phyloP scores from a whole-genome alignment of 2,329 filamentous ascomycete genomes.

The Cladosporium oxysporum region DNA sequence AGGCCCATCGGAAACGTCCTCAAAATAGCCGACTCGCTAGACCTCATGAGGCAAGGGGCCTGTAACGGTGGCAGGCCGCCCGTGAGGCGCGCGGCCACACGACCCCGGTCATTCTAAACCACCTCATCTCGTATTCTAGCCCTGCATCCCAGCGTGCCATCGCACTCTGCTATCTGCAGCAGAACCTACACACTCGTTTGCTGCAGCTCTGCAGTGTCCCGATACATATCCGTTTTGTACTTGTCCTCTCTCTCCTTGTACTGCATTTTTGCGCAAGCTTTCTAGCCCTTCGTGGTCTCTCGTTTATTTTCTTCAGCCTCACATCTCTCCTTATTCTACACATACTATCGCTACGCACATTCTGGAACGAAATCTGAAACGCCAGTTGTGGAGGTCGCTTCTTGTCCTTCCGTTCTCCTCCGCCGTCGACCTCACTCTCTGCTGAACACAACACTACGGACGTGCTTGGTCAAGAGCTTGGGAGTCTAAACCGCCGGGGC shows the following conservation, averaged over 20 bases:
- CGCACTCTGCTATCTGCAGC: conserved; percentile 10
- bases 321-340: neutral
- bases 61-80: conserved; percentile 11
- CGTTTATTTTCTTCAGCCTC: neutral
- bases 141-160: conserved; percentile 18
- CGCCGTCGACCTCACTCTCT: conserved; percentile 3
- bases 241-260: conserved; percentile 2
- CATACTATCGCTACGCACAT: conserved; percentile 15
- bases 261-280: neutral
- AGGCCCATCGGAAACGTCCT: conserved; percentile 9
- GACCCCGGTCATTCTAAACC: conserved; percentile 16
- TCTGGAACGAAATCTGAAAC: conserved; percentile 15
- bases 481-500: conserved; percentile 9
- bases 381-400: conserved; percentile 15
- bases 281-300: neutral
- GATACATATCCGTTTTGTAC: conserved; percentile 14
- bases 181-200: conserved; percentile 19
- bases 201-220: neutral
- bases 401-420: conserved; percentile 3
- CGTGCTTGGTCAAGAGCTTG: conserved; percentile 11
- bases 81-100: conserved; percentile 14
- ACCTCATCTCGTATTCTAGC: conserved; percentile 20
- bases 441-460: neutral
- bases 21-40: conserved; percentile 15
- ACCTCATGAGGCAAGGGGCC: conserved; percentile 14